Base-by-base conservation (phyloP, 805 yeast species). In the Grigorovia transvaalensis region DNA sequence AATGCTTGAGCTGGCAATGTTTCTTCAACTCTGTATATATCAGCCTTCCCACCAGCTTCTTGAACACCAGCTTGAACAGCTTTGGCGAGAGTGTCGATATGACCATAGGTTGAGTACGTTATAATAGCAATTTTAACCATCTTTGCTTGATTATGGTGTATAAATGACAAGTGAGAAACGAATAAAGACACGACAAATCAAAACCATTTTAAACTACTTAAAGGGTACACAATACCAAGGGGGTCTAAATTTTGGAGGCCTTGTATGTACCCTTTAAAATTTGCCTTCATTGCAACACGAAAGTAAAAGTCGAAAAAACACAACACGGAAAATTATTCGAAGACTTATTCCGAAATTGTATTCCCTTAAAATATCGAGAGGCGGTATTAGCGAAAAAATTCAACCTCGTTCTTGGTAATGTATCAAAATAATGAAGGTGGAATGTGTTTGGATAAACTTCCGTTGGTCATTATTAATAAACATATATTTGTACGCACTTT, bases 91-190 rank as follows among this genome's bases (percentile, higher is more conserved):
- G 73, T 67, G 54, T 77, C 78, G 57, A 87, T 71, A 70, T 88
- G 96, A 55, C 88, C 89, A 72, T 84, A 88, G 45, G 82, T 73
- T 27, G 96, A 83, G 76, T 88, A 89, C 51, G 76, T 73, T 54
- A 82, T 74, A 61, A 82, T 73, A 46, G 77, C 77, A 53, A 74
- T 64, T 56, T 67, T 71, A 19, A 56, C 63, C 67, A 65, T 63
- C 15, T 29, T 49, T 27, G 38, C 38, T 33, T 13, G 9, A 4
- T 33, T 33, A 13, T 33, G 15, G 4, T 33, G 11, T 41, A 3
- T 41, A n/a, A 41, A 9, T 41, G 44, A 15, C 4, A 8, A 9
- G 44, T 9, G 15, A 12, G 3, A 18, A 2, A 41, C 18, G n/a
- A 41, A 41, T 13, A 41, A 41, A 41, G 44, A n/a, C 11, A 41